phyloP scores from a whole-genome alignment of 257 asterid species.

The Solanum lycopersicoides region DNA sequence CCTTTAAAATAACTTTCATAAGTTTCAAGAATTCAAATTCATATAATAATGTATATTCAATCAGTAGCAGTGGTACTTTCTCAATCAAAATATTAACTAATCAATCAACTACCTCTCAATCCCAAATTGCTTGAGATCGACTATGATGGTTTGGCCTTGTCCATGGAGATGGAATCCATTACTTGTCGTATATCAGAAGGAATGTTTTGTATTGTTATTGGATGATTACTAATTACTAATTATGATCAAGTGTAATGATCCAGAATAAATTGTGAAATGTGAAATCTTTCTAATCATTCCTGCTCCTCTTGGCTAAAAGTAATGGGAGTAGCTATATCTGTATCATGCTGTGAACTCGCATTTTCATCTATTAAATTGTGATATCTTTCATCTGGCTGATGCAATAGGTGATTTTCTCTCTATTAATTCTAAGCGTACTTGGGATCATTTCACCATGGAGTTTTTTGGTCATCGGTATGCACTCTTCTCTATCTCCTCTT shows the following conservation, averaged over 20 bases:
- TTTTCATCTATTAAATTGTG: neutral
- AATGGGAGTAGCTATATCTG: neutral
- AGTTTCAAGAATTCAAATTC: neutral
- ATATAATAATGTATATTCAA: neutral
- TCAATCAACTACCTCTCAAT: neutral
- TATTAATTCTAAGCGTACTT: slow-evolving; percentile 55
- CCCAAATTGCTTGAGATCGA: neutral
- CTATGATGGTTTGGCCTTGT: neutral
- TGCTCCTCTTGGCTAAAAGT: neutral
- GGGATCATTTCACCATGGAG: slow-evolving; percentile 53
- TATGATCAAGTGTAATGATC: neutral
- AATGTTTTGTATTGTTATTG: neutral
- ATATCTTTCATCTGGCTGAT: neutral
- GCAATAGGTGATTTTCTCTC: slow-evolving; percentile 53
- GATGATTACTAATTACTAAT: neutral
- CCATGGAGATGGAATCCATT: neutral
- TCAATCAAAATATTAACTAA: neutral
- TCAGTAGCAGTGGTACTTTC: neutral
- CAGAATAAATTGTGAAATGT: neutral
- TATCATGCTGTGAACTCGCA: neutral
- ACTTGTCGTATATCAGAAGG: neutral
- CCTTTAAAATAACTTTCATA: neutral
- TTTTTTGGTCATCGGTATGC: slow-evolving; percentile 46
- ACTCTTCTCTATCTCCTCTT: neutral
- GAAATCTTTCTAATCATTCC: neutral